Base-by-base conservation (phyloP, 2,329 filamentous ascomycete species). In the Cladorrhinum sp. region DNA sequence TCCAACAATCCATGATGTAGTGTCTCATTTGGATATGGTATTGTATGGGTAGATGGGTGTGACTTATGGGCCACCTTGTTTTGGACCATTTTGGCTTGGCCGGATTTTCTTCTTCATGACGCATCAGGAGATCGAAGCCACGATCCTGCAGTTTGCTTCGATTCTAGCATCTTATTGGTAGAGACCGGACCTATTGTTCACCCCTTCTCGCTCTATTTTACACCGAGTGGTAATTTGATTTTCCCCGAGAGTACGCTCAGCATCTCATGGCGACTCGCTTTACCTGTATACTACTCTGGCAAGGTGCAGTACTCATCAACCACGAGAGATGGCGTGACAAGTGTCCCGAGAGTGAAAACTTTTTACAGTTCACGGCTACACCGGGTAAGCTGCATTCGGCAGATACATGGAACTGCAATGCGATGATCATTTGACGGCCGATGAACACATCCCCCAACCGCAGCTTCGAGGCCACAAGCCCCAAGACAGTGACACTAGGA, bases 71-170 rank as follows among this genome's bases (percentile, higher is more conserved):
- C 22, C 24, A 22, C 20, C 45, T 25, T 12, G 50, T n/a, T 25
- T 51, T 8, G 36, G 16, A 7, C 12, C 6, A 41, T 41, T 16
- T 13, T 16, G 12, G 36, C 10, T 41, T n/a, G 16, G 36, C 10
- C 6, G 4, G 36, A 41, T 3, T 41, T 16, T 3, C 36, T 4
- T 41, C 36, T 7, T 49, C 61, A 62, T 9, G 59, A 20, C 20
- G 50, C 50, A 22, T 22, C 54, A 27, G 50, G 52, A 57, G 50
- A 22, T 36, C 22, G 56, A 52, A 55, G 55, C 49, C 58, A 59
- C 55, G 50, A 58, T 62, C 50, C 54, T 62, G 59, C 59, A 45
- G 50, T 24, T 49, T 27, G 18, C 18, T 50, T 24, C 18, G 13
- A 27, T 29, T 59, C 32, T 36, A 2, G 16, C 3, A 5, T 36